Evolutionary conservation across 257 asterid species (phyloP).

Genomic region (Verbena officinalis): DNA sequence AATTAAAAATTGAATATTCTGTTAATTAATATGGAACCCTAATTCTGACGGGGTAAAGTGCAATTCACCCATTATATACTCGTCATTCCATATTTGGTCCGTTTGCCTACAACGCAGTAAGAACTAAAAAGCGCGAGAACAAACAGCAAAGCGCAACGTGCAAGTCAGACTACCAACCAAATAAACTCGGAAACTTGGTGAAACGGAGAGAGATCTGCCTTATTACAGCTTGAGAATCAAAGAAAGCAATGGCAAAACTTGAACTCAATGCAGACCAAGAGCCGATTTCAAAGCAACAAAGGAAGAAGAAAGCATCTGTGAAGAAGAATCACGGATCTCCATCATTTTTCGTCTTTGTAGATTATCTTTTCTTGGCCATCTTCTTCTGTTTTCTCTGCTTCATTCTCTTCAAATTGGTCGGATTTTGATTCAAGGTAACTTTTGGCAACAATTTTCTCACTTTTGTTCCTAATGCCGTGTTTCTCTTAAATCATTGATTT

Average conservation of each 20-base stretch:
- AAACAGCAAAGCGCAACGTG: constrained; percentile 2
- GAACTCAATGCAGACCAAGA: constrained; percentile 39
- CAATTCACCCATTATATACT: no score
- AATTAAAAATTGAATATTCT: no score
- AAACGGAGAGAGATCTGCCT: constrained; percentile 34
- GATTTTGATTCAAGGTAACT: constrained; percentile 53
- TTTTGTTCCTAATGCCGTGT: background rate
- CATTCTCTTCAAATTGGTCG: constrained; percentile 58
- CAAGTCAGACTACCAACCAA: constrained; percentile 1
- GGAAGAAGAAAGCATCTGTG: constrained; percentile 35
- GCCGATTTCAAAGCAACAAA: constrained; percentile 33
- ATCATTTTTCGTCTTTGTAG: constrained; percentile 44
- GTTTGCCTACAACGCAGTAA: no score
- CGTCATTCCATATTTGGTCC: no score
- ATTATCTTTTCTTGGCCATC: constrained; percentile 61
- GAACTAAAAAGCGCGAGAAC: background rate
- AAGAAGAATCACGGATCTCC: constrained; percentile 50
- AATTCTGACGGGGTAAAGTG: no score
- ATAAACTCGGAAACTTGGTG: background rate
- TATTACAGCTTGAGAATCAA: no score
- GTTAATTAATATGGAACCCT: no score
- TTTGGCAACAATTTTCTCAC: background rate
- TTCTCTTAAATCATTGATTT: constrained; percentile 2
- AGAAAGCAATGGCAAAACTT: constrained; percentile 50
- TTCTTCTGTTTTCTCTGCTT: constrained; percentile 69